Base-by-base conservation (phyloP, 768 basidiomycete species). In the Serpula lacrymans region DNA sequence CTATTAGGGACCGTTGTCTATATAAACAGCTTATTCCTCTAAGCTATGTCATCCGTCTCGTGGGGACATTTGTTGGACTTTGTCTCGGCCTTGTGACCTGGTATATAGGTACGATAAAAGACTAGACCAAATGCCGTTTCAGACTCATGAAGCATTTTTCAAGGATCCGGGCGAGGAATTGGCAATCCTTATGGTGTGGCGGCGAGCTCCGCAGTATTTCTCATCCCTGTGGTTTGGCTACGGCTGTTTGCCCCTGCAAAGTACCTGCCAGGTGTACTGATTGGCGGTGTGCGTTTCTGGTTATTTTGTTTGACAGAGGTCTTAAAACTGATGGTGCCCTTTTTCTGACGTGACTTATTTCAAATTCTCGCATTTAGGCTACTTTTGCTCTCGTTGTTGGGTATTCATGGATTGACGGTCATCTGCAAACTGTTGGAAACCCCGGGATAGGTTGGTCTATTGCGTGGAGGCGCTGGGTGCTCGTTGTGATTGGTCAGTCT, bases 341-440 rank as follows among this genome's bases (percentile, higher is more conserved):
- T 24, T 30, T 25, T 17, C 34, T 45, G 26, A 42, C n/a, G 7
- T 4, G 20, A 2, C 10, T 39, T 14, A 4, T 31, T 13, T 17
- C 32, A 38, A 14, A 43, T 34, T 35, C 16, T 11, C 10, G 25
- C 18, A 26, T 17, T 21, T 51, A 75, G 63, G 60, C 60, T 1
- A 77, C 72, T 2, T 62, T 68, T 35, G 54, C 60, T 6, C 65
- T 79, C 14, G 61, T 75, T 12, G 57, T 76, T 2, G 78, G 78
- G 0, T 81, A 80, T 51, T 71, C 72, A 0, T 80, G 75, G 75
- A 64, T 80, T 28, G 78, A 81, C 45, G 70, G 67, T 3, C 72
- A 80, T 49, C 47, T 73, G 2, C 49, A 54, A 2, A 57, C 72
- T 20, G 54, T 70, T 17, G 69, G 64, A 12, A 72, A 72, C 39